phyloP scores from a whole-genome alignment of 768 basidiomycete genomes.

The Cubamyces sp. region DNA sequence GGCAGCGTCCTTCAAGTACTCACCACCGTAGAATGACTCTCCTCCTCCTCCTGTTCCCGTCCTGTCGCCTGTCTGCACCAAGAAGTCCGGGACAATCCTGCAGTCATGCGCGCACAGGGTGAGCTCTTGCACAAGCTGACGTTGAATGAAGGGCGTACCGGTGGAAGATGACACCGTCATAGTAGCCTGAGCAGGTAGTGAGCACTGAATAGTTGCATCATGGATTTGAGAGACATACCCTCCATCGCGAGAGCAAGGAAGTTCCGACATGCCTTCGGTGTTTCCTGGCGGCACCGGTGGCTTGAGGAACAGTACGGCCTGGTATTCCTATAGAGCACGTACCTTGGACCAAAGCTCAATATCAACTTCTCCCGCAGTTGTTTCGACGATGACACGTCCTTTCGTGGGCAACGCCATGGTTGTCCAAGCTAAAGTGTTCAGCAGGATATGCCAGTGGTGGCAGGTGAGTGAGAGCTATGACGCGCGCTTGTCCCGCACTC shows the following conservation, averaged over 20 bases:
- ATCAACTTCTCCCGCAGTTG: conserved; percentile 86
- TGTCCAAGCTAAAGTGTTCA: neutral
- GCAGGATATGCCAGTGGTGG: conserved; percentile 3
- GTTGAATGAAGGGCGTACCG: conserved; percentile 49
- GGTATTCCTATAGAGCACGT: neutral
- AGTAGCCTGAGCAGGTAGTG: conserved; percentile 67
- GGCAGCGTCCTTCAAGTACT: conserved; percentile 18
- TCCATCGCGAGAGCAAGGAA: conserved; percentile 88
- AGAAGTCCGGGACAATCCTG: conserved; percentile 87
- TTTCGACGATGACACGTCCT: conserved; percentile 86
- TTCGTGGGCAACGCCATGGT: conserved; percentile 82
- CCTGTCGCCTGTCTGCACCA: conserved; percentile 93
- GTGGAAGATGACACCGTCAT: conserved; percentile 95
- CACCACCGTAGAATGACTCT: conserved; percentile 93
- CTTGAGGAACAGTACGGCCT: neutral
- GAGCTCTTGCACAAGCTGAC: neutral
- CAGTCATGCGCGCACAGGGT: too few species aligned
- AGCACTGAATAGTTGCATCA: neutral
- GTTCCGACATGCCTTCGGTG: conserved; percentile 92
- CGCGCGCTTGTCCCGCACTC: conserved; percentile 7
- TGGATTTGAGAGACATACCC: conserved; percentile 53
- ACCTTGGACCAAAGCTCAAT: conserved; percentile 95
- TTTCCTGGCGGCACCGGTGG: conserved; percentile 58
- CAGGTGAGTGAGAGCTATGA: conserved; percentile 7
- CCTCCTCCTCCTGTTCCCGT: conserved; percentile 92